Percentiles rank a stretch among this genome's conserved stretches.
Conservation (phyloP, 75 land plant species). For the Ceratopteris richardii region DNA sequence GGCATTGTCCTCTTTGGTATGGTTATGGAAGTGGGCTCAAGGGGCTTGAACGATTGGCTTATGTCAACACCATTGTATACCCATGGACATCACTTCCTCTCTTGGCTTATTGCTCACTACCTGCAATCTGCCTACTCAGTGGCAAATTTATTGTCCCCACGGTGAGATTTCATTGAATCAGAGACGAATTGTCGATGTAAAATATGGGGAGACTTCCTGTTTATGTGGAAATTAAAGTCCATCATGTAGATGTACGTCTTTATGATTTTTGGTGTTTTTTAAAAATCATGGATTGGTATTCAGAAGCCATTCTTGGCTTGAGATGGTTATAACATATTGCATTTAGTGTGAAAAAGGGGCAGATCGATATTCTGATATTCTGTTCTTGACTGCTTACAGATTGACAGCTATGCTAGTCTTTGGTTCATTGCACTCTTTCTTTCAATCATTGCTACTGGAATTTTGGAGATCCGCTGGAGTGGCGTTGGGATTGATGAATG, state of each 20-base stretch:
- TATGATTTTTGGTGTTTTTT: too few species aligned
- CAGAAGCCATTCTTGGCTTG: too few species aligned
- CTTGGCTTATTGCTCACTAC: constrained; percentile 56
- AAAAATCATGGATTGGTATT: too few species aligned
- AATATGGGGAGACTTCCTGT: too few species aligned
- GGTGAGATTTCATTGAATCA: constrained; percentile 23
- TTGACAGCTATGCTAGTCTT: constrained; percentile 48
- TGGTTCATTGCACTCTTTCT: constrained; percentile 48
- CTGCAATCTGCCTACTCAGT: constrained; percentile 66
- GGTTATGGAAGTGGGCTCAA: constrained; percentile 70
- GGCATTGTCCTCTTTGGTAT: constrained; percentile 88
- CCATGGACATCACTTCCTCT: constrained; percentile 64
- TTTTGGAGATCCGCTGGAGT: constrained; percentile 58
- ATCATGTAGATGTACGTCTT: too few species aligned
- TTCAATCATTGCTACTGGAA: constrained; percentile 67
- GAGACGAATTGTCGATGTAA: too few species aligned
- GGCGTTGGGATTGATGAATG: constrained; percentile 67
- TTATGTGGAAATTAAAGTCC: too few species aligned
- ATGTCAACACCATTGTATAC: constrained; percentile 77
- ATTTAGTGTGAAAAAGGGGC: too few species aligned
- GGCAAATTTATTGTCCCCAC: constrained; percentile 72
- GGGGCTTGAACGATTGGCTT: constrained; percentile 65
- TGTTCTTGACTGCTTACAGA: constrained; percentile 8
- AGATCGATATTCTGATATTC: too few species aligned
- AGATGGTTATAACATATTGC: too few species aligned